Evolutionary conservation across 345 rosid species (phyloP).

Genomic region (Draba incana): DNA sequence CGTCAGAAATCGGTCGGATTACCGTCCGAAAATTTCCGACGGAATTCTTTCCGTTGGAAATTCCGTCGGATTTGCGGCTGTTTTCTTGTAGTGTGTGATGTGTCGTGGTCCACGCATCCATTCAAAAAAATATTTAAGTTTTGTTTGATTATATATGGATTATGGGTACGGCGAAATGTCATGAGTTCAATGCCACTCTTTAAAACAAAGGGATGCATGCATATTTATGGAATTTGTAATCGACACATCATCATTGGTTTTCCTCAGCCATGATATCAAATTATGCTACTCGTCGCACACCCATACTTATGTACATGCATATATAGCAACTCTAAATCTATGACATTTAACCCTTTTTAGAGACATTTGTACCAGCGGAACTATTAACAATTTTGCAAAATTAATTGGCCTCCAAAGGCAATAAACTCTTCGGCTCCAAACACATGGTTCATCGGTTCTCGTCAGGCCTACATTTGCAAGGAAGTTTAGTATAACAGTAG

Average conservation of each 20-base stretch:
- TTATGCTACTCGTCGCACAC: constrained; percentile 28
- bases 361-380: too few species aligned
- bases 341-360: too few species aligned
- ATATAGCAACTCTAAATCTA: neutral
- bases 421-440: too few species aligned
- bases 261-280: constrained; percentile 11
- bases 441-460: too few species aligned
- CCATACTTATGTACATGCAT: neutral
- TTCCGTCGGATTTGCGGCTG: too few species aligned
- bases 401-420: too few species aligned
- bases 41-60: too few species aligned
- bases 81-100: too few species aligned
- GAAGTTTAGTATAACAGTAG: neutral
- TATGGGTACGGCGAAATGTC: constrained; percentile 25
- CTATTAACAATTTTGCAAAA: too few species aligned
- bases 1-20: too few species aligned
- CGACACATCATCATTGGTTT: constrained; percentile 21
- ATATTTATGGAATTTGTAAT: constrained; percentile 27
- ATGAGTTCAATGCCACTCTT: constrained; percentile 34
- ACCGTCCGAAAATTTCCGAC: too few species aligned
- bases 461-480: too few species aligned
- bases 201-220: constrained; percentile 25
- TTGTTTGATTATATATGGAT: constrained; percentile 12
- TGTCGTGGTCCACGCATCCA: constrained; percentile 31
- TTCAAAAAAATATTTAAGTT: neutral